Conservation (phyloP, 2,329 filamentous ascomycete genomes). For the Fusarium sp. region DNA sequence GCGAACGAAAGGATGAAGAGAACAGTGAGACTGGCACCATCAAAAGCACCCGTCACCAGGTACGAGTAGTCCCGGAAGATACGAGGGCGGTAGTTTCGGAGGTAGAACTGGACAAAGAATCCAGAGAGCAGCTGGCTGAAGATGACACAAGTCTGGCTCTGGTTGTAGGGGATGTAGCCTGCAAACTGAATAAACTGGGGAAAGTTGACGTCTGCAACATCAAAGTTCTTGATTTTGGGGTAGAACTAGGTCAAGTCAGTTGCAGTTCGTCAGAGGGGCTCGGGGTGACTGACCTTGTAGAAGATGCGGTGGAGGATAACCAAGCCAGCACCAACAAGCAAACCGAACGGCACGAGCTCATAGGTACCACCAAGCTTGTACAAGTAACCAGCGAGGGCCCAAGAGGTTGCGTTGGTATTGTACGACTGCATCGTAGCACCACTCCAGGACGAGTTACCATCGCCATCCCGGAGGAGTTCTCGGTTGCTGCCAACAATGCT, state of each 20-base stretch:
- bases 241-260: slow-evolving; percentile 56
- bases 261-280: background rate
- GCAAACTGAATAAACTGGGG: slow-evolving; percentile 69
- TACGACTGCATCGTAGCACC: slow-evolving; percentile 66
- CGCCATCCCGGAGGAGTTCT: slow-evolving; percentile 61
- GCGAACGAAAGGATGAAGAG: slow-evolving; percentile 70
- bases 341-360: slow-evolving; percentile 64
- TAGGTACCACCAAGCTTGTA: slow-evolving; percentile 64
- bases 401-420: slow-evolving; percentile 64
- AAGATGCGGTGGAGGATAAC: slow-evolving; percentile 63
- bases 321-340: slow-evolving; percentile 63
- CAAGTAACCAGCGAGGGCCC: slow-evolving; percentile 68
- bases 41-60: slow-evolving; percentile 67
- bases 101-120: slow-evolving; percentile 66
- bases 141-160: slow-evolving; percentile 69
- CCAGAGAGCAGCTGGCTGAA: slow-evolving; percentile 62
- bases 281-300: slow-evolving; percentile 53
- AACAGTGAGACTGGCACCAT: slow-evolving; percentile 64
- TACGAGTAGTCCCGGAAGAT: slow-evolving; percentile 70
- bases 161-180: slow-evolving; percentile 69
- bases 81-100: slow-evolving; percentile 66
- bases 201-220: slow-evolving; percentile 63
- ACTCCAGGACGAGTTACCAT: slow-evolving; percentile 68
- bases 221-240: slow-evolving; percentile 62
- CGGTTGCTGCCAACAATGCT: slow-evolving; percentile 66